phyloP scores from a whole-genome alignment of 2,329 filamentous ascomycete genomes.

The Alternaria dauci region DNA sequence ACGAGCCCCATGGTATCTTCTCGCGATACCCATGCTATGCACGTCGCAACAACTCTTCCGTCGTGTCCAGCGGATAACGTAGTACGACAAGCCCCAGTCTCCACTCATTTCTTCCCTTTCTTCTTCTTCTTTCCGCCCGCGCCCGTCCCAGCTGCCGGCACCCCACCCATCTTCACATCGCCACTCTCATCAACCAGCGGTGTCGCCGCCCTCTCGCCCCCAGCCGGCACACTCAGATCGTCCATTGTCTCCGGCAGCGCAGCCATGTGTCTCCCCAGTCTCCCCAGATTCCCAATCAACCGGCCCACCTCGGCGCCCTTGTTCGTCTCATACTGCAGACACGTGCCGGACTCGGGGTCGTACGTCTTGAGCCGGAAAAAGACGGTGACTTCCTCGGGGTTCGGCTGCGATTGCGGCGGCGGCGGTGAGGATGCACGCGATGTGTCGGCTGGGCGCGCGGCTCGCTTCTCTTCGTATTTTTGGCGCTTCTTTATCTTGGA shows the following conservation, averaged over 20 bases:
- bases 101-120: slow-evolving; percentile 59
- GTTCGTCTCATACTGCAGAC: slow-evolving; percentile 89
- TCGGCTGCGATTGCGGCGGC: slow-evolving; percentile 36
- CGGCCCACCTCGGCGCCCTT: slow-evolving; percentile 90
- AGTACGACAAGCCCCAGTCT: not conserved
- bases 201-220: slow-evolving; percentile 39
- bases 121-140: slow-evolving; percentile 60
- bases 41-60: not conserved
- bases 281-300: slow-evolving; percentile 78
- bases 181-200: slow-evolving; percentile 43
- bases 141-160: slow-evolving; percentile 30
- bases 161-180: slow-evolving; percentile 42
- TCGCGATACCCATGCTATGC: not conserved
- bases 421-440: slow-evolving; percentile 41
- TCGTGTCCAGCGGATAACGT: not conserved
- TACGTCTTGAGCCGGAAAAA: slow-evolving; percentile 87
- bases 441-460: slow-evolving; percentile 35
- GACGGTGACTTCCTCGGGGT: slow-evolving; percentile 56
- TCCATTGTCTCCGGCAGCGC: slow-evolving; percentile 56
- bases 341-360: slow-evolving; percentile 80
- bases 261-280: slow-evolving; percentile 72
- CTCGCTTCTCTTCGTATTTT: slow-evolving; percentile 42
- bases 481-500: slow-evolving; percentile 47
- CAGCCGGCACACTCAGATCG: slow-evolving; percentile 47
- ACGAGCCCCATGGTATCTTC: not conserved